Evolutionary conservation across 352 stramenopile genomes (phyloP).

Genomic region (Pythium sukuiense): DNA sequence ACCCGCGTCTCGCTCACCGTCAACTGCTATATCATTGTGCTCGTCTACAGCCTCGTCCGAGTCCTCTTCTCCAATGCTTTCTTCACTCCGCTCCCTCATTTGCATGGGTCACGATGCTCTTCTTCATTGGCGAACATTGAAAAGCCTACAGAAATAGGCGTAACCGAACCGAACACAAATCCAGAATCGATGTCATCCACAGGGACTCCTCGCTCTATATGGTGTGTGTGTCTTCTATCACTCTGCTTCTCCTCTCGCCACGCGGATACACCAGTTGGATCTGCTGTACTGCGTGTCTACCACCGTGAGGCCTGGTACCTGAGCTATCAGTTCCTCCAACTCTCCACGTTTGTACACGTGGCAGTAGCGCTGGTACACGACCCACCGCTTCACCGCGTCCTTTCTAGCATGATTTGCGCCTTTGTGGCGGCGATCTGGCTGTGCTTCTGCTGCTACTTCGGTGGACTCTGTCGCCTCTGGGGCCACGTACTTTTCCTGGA

Average conservation of each 20-base stretch:
- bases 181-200: neutral
- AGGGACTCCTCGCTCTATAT: neutral
- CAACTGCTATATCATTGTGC: neutral
- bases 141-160: constrained; percentile 1
- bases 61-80: neutral
- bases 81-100: neutral
- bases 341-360: constrained; percentile 76
- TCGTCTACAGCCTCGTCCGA: neutral
- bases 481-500: constrained; percentile 75
- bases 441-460: neutral
- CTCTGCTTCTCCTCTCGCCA: constrained; percentile 34
- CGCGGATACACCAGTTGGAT: constrained; percentile 77
- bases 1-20: neutral
- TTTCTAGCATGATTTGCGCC: constrained; percentile 38
- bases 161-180: constrained; percentile 3
- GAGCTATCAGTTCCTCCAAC: constrained; percentile 57
- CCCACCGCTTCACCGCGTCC: constrained; percentile 57
- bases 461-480: neutral
- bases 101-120: neutral
- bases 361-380: constrained; percentile 83
- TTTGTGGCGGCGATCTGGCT: neutral
- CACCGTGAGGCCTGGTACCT: constrained; percentile 58
- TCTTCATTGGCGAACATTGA: neutral
- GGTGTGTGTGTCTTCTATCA: neutral
- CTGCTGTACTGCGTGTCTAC: constrained; percentile 68